Conservation (phyloP, 2,329 filamentous ascomycete species). For the Phaeosphaeria sp. region DNA sequence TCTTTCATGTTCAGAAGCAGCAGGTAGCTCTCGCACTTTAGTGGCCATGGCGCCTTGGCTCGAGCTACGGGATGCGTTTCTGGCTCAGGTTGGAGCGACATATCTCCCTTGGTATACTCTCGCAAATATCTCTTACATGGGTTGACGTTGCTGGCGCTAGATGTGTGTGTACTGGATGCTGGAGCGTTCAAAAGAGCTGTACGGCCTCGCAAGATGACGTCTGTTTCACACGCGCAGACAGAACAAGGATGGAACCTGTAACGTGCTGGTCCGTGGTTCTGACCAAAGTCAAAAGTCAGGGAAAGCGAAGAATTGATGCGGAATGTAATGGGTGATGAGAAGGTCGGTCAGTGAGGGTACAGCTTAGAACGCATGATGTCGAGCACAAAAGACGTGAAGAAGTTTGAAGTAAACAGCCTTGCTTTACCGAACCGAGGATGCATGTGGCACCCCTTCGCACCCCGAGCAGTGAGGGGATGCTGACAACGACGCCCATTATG, state of each 20-base stretch:
- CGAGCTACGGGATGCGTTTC: constrained; percentile 27
- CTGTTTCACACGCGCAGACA: neutral
- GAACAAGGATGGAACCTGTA: neutral
- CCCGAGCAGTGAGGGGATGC: neutral
- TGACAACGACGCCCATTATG: neutral
- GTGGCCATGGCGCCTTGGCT: constrained; percentile 33
- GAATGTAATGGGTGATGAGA: neutral
- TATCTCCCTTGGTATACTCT: neutral
- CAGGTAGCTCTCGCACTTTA: constrained; percentile 34
- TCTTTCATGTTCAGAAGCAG: constrained; percentile 30
- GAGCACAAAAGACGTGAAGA: neutral
- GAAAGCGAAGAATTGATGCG: neutral
- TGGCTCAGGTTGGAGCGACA: constrained; percentile 10
- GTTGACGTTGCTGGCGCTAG: neutral
- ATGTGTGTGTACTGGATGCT: neutral
- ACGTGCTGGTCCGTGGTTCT: neutral
- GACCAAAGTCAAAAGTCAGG: neutral
- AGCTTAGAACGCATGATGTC: neutral
- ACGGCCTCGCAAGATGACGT: neutral
- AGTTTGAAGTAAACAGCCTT: neutral
- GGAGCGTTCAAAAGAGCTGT: neutral
- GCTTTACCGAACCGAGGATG: neutral
- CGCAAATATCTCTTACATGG: neutral
- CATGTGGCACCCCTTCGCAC: neutral
- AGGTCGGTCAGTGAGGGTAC: neutral